phyloP scores from a whole-genome alignment of 2,329 filamentous ascomycete species.

The Spiromastix sp. region DNA sequence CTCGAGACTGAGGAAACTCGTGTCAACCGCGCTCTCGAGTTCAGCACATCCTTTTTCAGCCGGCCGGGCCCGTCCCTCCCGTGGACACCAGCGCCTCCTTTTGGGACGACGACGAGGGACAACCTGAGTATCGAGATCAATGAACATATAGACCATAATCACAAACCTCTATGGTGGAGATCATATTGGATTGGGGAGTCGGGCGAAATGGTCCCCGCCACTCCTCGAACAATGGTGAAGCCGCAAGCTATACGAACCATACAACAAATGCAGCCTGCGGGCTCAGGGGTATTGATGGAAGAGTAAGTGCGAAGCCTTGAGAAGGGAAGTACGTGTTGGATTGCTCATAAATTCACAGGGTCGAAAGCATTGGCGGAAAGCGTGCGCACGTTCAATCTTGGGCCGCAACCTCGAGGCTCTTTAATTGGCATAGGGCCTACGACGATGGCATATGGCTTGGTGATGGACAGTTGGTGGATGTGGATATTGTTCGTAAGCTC shows the following conservation, averaged over 20 bases:
- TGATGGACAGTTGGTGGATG: slow-evolving; percentile 12
- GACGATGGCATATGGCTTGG: slow-evolving; percentile 17
- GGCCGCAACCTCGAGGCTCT: slow-evolving; percentile 13
- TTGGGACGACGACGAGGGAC: slow-evolving; percentile 8
- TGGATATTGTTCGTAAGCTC: slow-evolving; percentile 11
- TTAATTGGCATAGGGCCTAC: slow-evolving; percentile 17
- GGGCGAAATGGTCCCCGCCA: slow-evolving; percentile 6
- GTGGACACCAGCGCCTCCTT: slow-evolving; percentile 9
- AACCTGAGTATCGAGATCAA: slow-evolving; percentile 13
- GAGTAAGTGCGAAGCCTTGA: too few relatives aligned
- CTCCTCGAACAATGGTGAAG: background rate
- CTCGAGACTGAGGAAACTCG: background rate
- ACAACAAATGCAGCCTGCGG: too few relatives aligned
- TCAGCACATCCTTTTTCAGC: slow-evolving; percentile 9
- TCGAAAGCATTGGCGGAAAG: too few relatives aligned
- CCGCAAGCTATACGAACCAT: too few relatives aligned
- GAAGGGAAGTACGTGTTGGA: too few relatives aligned
- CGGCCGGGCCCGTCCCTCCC: slow-evolving; percentile 7
- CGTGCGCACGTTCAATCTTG: slow-evolving; percentile 11
- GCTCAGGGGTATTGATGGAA: too few relatives aligned
- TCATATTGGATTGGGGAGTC: slow-evolving; percentile 11
- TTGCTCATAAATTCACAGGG: too few relatives aligned
- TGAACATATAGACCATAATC: slow-evolving; percentile 8
- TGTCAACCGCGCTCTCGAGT: slow-evolving; percentile 10
- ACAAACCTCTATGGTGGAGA: slow-evolving; percentile 11